Evolutionary conservation across 108 stramenopile species (phyloP), one percentile per base, ranked within the genome.

Genomic region (Parietichytrium sp.): DNA sequence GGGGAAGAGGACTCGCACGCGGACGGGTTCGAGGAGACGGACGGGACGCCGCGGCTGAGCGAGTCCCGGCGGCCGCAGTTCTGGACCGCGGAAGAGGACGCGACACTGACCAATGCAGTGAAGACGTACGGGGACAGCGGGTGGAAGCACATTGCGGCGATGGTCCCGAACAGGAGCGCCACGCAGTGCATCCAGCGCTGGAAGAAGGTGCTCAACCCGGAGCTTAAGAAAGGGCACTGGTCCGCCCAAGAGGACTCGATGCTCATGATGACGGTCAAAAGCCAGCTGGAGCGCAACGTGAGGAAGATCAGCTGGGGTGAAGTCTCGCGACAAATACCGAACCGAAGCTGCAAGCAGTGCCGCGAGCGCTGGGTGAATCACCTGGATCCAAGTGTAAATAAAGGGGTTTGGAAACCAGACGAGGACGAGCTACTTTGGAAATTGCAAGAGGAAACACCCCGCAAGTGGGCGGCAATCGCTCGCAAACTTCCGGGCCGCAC

Each of bases 311-410:
- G 45, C 2, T 72, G 61, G 61, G 45, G 61, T 27, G 61, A 72
- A 25, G 61, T 72, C 15, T 16, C 61, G 38, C 36, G 45, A 42
- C 13, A 8, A 7, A 72, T 72, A 3, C 61, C 61, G 38, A 72
- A 45, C 38, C 88, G 98, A 0, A 88, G 96, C 18, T 96, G 98
- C 4, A 98, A 98, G 82, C 97, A 98, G 89, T 98, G 97, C 80
- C 95, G 97, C 33, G 97, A 98, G 83, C 93, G 97, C 20, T 98
- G 96, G 96, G 96, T 95, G 88, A 98, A 98, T 83, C 98, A 98
- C 81, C 85, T 98, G 10, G 92, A 95, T 86, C 98, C 98, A 12
- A 92, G 90, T 81, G 95, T 98, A 53, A 95, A 94, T 29, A 97
- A 96, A 85, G 87, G 91, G 3, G 92, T 92, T 49, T 98, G 98